Percentiles rank a stretch among this genome's conserved stretches.
Evolutionary conservation across 2,329 filamentous ascomycete species (phyloP).

Genomic region (Clarireedia monteithiana): DNA sequence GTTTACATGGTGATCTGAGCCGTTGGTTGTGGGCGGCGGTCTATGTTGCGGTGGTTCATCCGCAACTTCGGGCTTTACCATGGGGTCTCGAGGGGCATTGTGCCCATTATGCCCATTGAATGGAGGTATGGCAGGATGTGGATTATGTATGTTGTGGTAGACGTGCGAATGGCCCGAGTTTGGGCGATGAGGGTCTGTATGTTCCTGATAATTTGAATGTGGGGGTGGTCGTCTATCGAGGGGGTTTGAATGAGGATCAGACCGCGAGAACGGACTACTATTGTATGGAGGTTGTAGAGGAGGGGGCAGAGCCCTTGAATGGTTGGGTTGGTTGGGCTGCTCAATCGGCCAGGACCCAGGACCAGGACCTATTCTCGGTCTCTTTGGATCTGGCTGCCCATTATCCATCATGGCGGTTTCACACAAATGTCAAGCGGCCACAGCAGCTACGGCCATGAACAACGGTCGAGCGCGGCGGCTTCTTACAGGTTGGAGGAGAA

Average conservation of each 20-base stretch:
- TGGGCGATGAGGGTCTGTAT: slow-evolving; percentile 27
- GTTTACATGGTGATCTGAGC: slow-evolving; percentile 22
- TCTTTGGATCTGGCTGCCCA: slow-evolving; percentile 51
- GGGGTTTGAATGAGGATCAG: background rate
- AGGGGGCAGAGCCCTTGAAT: slow-evolving; percentile 31
- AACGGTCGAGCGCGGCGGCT: slow-evolving; percentile 27
- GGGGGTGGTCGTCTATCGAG: slow-evolving; percentile 42
- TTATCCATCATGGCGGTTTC: slow-evolving; percentile 44
- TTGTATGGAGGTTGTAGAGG: slow-evolving; percentile 39
- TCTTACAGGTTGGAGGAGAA: slow-evolving; percentile 27
- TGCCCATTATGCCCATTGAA: slow-evolving; percentile 16
- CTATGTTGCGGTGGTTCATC: slow-evolving; percentile 33
- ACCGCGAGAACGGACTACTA: slow-evolving; percentile 3
- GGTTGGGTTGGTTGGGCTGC: slow-evolving; percentile 23
- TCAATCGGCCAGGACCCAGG: slow-evolving; percentile 9
- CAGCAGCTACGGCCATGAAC: slow-evolving; percentile 32
- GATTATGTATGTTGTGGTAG: slow-evolving; percentile 28
- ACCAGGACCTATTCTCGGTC: slow-evolving; percentile 42
- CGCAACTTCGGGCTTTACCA: slow-evolving; percentile 46
- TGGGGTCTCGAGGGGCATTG: slow-evolving; percentile 36
- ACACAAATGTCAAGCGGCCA: slow-evolving; percentile 33
- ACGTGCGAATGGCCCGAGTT: slow-evolving; percentile 23
- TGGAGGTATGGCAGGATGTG: slow-evolving; percentile 29
- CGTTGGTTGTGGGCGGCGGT: slow-evolving; percentile 23
- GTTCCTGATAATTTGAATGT: slow-evolving; percentile 18